Evolutionary conservation across 2,329 filamentous ascomycete species (phyloP).

Genomic region (Cladophialophora chaetospira): DNA sequence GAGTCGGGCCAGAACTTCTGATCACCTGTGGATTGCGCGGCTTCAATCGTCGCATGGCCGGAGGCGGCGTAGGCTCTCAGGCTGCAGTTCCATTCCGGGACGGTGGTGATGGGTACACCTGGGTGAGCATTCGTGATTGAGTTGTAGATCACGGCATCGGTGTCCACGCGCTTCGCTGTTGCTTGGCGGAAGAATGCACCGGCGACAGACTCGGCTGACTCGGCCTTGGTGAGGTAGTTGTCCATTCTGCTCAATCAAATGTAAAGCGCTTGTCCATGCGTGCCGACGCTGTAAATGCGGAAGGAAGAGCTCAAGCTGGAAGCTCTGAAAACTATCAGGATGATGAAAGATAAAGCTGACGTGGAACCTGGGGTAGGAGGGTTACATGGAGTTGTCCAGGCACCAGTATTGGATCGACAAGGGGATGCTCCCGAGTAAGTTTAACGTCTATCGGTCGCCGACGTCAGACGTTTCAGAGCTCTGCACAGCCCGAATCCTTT

Average conservation of each 20-base stretch:
- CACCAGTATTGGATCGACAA: conserved; percentile 12
- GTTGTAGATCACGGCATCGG: conserved; percentile 27
- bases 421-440: neutral
- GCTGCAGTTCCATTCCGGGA: conserved; percentile 42
- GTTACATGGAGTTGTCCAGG: conserved; percentile 1
- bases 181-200: conserved; percentile 27
- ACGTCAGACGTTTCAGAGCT: conserved; percentile 6
- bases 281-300: neutral
- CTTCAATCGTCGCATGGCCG: conserved; percentile 39
- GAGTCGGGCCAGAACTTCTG: conserved; percentile 17
- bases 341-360: no score
- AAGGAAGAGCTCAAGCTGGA: no score
- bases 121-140: conserved; percentile 27
- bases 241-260: neutral
- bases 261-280: neutral
- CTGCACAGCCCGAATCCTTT: conserved; percentile 10
- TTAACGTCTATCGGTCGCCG: neutral
- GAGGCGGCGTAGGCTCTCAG: conserved; percentile 47
- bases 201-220: conserved; percentile 10
- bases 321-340: no score
- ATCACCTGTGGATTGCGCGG: neutral
- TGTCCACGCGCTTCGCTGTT: conserved; percentile 27
- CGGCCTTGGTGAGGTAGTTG: neutral
- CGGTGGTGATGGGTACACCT: conserved; percentile 30
- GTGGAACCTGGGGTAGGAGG: no score